Evolutionary conservation across 2,329 filamentous ascomycete species (phyloP).

Genomic region (Hortaea werneckii): DNA sequence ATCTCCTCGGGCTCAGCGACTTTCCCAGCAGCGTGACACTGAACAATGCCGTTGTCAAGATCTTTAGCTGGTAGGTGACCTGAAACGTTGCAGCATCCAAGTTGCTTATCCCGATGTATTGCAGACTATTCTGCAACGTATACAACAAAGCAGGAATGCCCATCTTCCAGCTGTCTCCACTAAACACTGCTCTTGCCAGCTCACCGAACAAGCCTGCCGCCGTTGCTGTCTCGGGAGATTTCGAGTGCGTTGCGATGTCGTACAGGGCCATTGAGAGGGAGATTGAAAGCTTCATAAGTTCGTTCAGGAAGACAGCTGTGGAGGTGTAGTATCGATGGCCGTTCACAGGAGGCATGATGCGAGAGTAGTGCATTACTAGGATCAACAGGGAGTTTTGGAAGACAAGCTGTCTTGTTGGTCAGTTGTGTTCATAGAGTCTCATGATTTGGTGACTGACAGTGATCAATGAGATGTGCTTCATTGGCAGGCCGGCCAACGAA

Average conservation of each 20-base stretch:
- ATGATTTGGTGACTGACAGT: slow-evolving; percentile 35
- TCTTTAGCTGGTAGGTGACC: slow-evolving; percentile 88
- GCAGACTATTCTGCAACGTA: slow-evolving; percentile 84
- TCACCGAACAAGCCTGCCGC: slow-evolving; percentile 54
- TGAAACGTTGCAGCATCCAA: slow-evolving; percentile 89
- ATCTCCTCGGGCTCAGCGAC: slow-evolving; percentile 61
- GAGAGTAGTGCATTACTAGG: slow-evolving; percentile 84
- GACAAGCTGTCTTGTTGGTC: slow-evolving; percentile 48
- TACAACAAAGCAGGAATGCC: slow-evolving; percentile 82
- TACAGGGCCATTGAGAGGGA: slow-evolving; percentile 80
- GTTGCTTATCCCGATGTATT: slow-evolving; percentile 86
- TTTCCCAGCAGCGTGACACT: slow-evolving; percentile 68
- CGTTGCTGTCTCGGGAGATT: slow-evolving; percentile 62
- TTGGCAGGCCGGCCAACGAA: slow-evolving; percentile 44
- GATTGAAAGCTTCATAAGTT: slow-evolving; percentile 80
- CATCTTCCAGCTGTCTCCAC: slow-evolving; percentile 88
- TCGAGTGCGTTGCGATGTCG: slow-evolving; percentile 70
- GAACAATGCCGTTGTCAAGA: slow-evolving; percentile 80
- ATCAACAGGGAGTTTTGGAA: slow-evolving; percentile 73
- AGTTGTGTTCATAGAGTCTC: no score
- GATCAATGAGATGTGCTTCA: slow-evolving; percentile 59
- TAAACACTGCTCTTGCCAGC: slow-evolving; percentile 72
- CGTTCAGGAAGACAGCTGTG: slow-evolving; percentile 87
- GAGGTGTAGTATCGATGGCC: slow-evolving; percentile 88
- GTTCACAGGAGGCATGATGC: slow-evolving; percentile 75